Evolutionary conservation across 371 early-diverging fungal genomes (phyloP), one percentile per base, ranked within the genome.

Genomic region (Actinomortierella wolfii): DNA sequence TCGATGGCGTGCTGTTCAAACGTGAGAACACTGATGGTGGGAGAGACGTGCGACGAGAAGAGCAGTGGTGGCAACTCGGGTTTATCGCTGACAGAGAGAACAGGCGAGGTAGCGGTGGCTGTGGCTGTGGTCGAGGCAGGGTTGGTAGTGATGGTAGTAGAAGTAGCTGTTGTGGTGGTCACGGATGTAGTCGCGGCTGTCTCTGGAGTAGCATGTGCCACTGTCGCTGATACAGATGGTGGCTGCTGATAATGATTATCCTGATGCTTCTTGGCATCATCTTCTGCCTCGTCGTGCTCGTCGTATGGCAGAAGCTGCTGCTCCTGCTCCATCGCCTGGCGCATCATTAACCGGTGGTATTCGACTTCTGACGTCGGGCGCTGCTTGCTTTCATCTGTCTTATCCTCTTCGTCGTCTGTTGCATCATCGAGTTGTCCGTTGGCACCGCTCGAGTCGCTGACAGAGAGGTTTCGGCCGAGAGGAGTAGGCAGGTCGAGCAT

Each of bases 61-160:
- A 48, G 59, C 56, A 61, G 34, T 11, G 63, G 63, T 3, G 68
- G 64, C 23, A 68, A 28, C 29, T 62, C 63, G 0, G 63, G 68
- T 40, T 63, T 59, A 28, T 34, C 34, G 20, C 20, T 43, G 43
- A 41, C 34, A 17, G 39, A 58, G 40, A 26, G 43, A 47, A 29
- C 40, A 44, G 34, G 56, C 9, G 8, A 40, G 28, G 1, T 54
- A 39, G 20, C 56, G 15, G 5, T 54, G 43, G 24, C 51, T 20
- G 24, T 51, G 29, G 51, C 11, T 11, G 34, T 34, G 34, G 34
- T 11, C 11, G 34, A 6, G 34, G 34, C 11, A 4, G 34, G 4
- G 34, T 4, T 34, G 34, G 34, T 11, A 11, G 34, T 6, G 34
- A 11, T 34, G 34, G 34, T 4, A 11, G 34, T 11, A 34, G 34